Conservation (phyloP, 495 filamentous ascomycete species). For the Hyaloscypha bicolor region DNA sequence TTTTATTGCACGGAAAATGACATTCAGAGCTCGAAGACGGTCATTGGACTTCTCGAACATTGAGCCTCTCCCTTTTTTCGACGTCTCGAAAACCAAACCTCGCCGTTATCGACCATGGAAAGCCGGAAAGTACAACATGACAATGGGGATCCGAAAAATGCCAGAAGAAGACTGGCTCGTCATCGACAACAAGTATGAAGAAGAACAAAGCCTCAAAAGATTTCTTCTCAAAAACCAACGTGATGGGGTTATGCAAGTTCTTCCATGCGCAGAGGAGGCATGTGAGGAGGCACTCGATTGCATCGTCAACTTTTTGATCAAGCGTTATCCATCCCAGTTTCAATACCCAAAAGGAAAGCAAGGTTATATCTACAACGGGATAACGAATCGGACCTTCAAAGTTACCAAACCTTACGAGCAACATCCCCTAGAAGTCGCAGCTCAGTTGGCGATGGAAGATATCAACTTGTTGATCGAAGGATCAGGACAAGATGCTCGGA, state of each 20-base stretch:
- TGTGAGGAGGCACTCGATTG: constrained; percentile 54
- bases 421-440: constrained; percentile 53
- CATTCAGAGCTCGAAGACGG: neutral
- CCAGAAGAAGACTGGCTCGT: constrained; percentile 54
- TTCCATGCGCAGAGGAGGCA: constrained; percentile 50
- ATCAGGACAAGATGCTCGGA: constrained; percentile 41
- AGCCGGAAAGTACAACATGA: constrained; percentile 38
- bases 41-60: constrained; percentile 23
- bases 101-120: constrained; percentile 27
- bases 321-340: constrained; percentile 49
- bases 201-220: constrained; percentile 47
- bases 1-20: neutral
- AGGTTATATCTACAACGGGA: constrained; percentile 45
- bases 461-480: constrained; percentile 53
- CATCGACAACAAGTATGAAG: constrained; percentile 53
- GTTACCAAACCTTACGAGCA: constrained; percentile 34
- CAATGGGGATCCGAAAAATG: constrained; percentile 57
- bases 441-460: constrained; percentile 58
- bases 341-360: constrained; percentile 35
- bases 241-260: constrained; percentile 48
- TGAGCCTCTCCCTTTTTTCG: constrained; percentile 10
- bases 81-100: constrained; percentile 10
- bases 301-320: constrained; percentile 51
- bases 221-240: constrained; percentile 46
- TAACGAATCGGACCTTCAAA: constrained; percentile 51